phyloP scores from a whole-genome alignment of 2,329 filamentous ascomycete species.

The Fusarium vanettenii region DNA sequence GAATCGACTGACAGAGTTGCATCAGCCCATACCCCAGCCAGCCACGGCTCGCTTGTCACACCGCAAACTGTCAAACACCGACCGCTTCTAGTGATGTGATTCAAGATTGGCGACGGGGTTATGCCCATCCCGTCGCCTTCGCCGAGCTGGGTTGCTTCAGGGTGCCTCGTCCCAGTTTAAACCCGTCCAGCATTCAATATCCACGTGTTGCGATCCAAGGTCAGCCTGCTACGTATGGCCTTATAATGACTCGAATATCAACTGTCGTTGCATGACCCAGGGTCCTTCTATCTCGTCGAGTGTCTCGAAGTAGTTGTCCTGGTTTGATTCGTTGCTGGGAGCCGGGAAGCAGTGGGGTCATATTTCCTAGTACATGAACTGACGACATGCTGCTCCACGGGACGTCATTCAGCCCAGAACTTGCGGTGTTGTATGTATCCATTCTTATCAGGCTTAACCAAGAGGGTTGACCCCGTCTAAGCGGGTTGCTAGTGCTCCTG shows the following conservation, averaged over 20 bases:
- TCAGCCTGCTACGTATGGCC: neutral
- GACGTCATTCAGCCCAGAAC: neutral
- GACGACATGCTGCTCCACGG: neutral
- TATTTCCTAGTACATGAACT: neutral
- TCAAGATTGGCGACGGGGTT: slow-evolving; percentile 10
- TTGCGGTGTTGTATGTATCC: neutral
- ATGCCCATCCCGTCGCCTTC: neutral
- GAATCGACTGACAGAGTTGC: slow-evolving; percentile 28
- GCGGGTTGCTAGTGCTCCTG: neutral
- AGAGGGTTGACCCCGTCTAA: neutral
- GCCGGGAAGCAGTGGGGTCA: neutral
- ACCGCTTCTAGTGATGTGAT: slow-evolving; percentile 20
- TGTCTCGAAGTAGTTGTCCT: neutral
- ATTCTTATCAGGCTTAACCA: neutral
- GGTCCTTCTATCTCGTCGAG: neutral
- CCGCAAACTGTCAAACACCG: slow-evolving; percentile 32
- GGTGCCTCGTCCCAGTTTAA: neutral
- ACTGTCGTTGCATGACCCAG: neutral
- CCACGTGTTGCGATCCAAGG: neutral
- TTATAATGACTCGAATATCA: neutral
- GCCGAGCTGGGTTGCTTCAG: neutral
- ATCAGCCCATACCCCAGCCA: slow-evolving; percentile 39
- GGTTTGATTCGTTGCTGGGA: neutral
- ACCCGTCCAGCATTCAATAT: neutral
- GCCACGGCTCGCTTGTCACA: slow-evolving; percentile 36